These are phyloP conservation scores for Gaeumannomyces sp. DNA, from an alignment of 2,329 filamentous ascomycete species.

Conservation along the genomic window DNA sequence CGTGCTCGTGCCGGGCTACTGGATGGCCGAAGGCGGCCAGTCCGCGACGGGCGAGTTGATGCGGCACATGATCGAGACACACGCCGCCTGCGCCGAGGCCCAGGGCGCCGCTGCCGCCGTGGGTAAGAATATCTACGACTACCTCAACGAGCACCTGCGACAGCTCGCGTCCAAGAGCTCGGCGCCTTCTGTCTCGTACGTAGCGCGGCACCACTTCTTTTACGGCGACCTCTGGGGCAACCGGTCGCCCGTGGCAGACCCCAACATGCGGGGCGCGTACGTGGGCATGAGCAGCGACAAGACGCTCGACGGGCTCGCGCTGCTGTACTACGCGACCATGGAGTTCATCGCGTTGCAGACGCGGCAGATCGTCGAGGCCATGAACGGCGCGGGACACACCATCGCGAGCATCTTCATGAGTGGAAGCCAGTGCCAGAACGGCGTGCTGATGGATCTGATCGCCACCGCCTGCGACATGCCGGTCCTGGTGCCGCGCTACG, in stretches of 20 bases:
- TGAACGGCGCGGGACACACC: constrained; percentile 84
- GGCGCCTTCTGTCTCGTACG: constrained; percentile 74
- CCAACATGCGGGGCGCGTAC: constrained; percentile 85
- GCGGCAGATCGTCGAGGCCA: constrained; percentile 85
- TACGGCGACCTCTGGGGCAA: constrained; percentile 98
- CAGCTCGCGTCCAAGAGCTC: constrained; percentile 62
- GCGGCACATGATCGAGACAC: constrained; percentile 90
- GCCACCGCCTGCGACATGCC: constrained; percentile 88
- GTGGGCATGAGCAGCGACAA: constrained; percentile 85
- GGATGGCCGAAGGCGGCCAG: constrained; percentile 97
- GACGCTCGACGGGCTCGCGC: constrained; percentile 76
- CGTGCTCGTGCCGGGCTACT: constrained; percentile 83
- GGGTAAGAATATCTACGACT: constrained; percentile 89
- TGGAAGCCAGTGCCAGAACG: constrained; percentile 94
- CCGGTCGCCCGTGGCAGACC: constrained; percentile 85
- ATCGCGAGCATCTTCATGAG: constrained; percentile 98
- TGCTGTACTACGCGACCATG: constrained; percentile 93
- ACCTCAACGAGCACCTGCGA: constrained; percentile 80
- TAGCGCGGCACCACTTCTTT: constrained; percentile 94
- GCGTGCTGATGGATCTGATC: constrained; percentile 83
- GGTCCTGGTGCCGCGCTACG: constrained; percentile 87
- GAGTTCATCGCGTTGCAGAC: constrained; percentile 98
- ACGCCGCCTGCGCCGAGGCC: constrained; percentile 81
- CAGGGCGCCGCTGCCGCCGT: constrained; percentile 66
- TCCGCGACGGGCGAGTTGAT: constrained; percentile 92